phyloP scores from a whole-genome alignment of 345 rosid species.

The Salix viminalis region DNA sequence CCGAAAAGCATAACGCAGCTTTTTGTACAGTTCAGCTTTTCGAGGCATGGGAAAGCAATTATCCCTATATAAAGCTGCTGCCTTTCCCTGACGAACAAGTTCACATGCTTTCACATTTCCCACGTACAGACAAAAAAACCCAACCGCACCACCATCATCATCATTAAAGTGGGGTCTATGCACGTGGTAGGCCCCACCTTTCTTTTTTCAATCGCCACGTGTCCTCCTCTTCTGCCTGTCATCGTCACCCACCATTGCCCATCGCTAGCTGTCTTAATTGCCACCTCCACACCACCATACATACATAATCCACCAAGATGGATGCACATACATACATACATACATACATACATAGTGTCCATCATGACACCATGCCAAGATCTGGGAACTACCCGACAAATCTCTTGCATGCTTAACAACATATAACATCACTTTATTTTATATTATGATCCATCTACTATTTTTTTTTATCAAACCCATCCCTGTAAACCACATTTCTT shows the following conservation, averaged over 20 bases:
- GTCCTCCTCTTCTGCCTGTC: slow-evolving; percentile 23
- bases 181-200: slow-evolving; percentile 32
- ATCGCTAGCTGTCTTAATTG: slow-evolving; percentile 14
- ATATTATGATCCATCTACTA: not conserved
- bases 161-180: no score
- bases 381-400: not conserved
- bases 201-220: slow-evolving; percentile 21
- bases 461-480: not conserved
- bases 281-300: not conserved
- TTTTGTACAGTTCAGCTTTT: not conserved
- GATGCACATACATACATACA: not conserved
- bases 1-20: not conserved
- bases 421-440: not conserved
- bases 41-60: not conserved
- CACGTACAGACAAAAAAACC: not conserved
- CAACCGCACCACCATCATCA: not conserved
- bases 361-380: not conserved
- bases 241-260: slow-evolving; percentile 12
- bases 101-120: not conserved
- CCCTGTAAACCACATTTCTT: not conserved
- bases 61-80: not conserved
- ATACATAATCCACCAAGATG: not conserved
- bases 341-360: not conserved
- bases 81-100: not conserved
- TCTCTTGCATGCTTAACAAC: not conserved